phyloP scores from a whole-genome alignment of 176 grass and related monocot genomes.

The Aegilops tauschii region DNA sequence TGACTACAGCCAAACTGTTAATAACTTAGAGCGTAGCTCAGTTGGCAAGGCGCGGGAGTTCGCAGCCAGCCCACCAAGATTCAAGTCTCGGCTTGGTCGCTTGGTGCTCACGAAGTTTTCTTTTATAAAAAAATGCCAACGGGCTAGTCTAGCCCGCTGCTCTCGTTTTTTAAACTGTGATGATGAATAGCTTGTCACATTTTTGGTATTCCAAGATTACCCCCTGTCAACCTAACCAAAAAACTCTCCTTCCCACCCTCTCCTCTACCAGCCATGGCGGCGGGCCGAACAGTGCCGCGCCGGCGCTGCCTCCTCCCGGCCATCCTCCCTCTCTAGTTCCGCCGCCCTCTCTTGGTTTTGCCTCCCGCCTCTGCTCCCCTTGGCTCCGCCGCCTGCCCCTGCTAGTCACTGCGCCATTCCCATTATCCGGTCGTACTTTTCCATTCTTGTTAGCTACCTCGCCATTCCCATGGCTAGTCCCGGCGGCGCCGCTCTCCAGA shows the following conservation, averaged over 20 bases:
- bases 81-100: no score
- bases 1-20: background rate
- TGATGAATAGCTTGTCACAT: background rate
- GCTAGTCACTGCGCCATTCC: no score
- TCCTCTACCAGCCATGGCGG: background rate
- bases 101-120: no score
- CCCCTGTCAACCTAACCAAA: background rate
- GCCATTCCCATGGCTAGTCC: conserved; percentile 26
- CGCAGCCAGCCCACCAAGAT: no score
- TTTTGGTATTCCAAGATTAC: background rate
- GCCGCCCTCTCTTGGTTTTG: background rate
- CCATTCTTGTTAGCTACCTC: background rate
- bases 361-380: no score
- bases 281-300: background rate
- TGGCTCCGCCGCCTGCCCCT: no score
- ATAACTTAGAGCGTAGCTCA: background rate
- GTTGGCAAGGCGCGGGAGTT: no score
- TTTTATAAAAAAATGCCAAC: no score
- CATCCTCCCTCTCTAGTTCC: background rate
- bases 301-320: background rate
- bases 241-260: background rate
- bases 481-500: conserved; percentile 36
- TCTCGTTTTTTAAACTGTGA: no score
- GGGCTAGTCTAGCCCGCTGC: no score
- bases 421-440: background rate